phyloP scores from a whole-genome alignment of 129 eudicot species.

The Tagetes erecta region DNA sequence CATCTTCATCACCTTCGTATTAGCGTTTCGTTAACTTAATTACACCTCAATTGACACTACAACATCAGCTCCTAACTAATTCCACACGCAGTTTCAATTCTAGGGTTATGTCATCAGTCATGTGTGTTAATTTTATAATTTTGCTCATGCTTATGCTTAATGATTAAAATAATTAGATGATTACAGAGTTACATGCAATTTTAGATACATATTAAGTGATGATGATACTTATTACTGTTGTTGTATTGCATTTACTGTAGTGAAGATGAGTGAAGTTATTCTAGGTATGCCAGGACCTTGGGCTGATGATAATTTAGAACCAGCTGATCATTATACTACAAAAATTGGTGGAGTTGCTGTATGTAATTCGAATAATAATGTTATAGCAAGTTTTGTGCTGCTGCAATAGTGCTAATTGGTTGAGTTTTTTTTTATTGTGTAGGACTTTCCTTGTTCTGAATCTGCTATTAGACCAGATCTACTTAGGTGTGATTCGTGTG shows the following conservation, averaged over 20 bases:
- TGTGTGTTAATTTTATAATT: background rate
- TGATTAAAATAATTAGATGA: background rate
- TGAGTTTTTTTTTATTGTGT: constrained; percentile 14
- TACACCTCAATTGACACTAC: background rate
- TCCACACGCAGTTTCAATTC: background rate
- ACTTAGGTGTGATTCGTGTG: constrained; percentile 63
- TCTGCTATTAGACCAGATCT: constrained; percentile 36
- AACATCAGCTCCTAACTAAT: constrained; percentile 15
- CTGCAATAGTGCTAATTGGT: background rate
- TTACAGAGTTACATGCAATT: background rate
- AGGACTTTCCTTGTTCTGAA: constrained; percentile 83
- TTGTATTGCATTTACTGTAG: constrained; percentile 7
- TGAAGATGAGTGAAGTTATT: constrained; percentile 61
- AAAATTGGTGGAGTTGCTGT: constrained; percentile 94
- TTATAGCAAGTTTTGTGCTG: constrained; percentile 3
- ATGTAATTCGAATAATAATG: constrained; percentile 25
- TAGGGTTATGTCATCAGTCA: background rate
- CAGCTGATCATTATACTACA: constrained; percentile 74
- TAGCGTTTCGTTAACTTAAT: constrained; percentile 14
- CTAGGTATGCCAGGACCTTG: constrained; percentile 96
- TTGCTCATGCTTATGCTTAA: background rate
- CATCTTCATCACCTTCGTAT: background rate
- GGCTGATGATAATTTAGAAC: constrained; percentile 78
- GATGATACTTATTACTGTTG: background rate
- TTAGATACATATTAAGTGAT: constrained; percentile 12